Conservation (phyloP, 2,329 filamentous ascomycete genomes). For the Simplicillium aogashimaense region DNA sequence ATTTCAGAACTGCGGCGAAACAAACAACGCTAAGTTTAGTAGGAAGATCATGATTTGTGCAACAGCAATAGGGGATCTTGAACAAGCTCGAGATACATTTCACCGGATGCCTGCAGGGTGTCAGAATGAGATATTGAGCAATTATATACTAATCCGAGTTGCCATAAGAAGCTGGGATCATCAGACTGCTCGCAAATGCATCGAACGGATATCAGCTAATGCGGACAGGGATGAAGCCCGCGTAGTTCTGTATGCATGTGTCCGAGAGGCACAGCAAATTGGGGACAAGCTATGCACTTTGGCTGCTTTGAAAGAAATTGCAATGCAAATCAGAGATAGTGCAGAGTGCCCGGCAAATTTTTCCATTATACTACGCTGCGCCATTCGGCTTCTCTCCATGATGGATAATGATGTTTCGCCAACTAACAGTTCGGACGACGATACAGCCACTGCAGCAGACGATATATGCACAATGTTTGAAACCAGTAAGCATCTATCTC, state of each 20-base stretch:
- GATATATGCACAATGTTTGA: no score
- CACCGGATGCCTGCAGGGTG: conserved; percentile 46
- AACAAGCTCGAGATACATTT: conserved; percentile 28
- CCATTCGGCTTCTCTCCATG: conserved; percentile 23
- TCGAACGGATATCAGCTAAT: conserved; percentile 48
- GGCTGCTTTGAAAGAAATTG: no score
- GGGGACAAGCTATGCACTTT: conserved; percentile 50
- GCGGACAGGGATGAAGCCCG: conserved; percentile 35
- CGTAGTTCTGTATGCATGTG: conserved; percentile 68
- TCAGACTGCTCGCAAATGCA: conserved; percentile 50
- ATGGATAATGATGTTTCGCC: no score
- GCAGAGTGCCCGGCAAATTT: conserved; percentile 16
- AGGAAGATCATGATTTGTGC: conserved; percentile 69
- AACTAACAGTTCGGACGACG: no score
- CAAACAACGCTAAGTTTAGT: conserved; percentile 56
- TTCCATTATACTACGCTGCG: conserved; percentile 34
- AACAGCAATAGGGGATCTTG: conserved; percentile 32
- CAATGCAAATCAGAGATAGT: conserved; percentile 13
- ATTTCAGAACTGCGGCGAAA: conserved; percentile 54
- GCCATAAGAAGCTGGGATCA: conserved; percentile 50
- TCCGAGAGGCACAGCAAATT: conserved; percentile 61
- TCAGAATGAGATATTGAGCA: conserved; percentile 53
- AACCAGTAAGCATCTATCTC: no score
- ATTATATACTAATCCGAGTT: conserved; percentile 67
- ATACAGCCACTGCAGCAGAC: no score